Evolutionary conservation across 177 flowering plant species (phyloP).

Genomic region (Vitis hybrid): DNA sequence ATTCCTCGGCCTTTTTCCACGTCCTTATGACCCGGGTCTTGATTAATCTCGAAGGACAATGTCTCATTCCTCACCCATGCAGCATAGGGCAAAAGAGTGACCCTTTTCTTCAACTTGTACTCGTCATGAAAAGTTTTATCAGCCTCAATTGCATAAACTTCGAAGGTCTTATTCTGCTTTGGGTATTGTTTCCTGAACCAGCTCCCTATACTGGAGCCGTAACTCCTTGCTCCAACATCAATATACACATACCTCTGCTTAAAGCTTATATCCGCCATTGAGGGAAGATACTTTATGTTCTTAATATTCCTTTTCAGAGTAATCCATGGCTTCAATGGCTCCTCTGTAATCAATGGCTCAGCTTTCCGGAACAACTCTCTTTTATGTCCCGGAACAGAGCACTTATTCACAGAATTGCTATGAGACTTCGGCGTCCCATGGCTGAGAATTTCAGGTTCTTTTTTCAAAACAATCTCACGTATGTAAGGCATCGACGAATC

Average conservation of each 20-base stretch:
- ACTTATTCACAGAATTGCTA: conserved; percentile 33
- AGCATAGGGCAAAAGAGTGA: conserved; percentile 74
- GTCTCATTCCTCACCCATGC: conserved; percentile 89
- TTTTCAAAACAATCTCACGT: conserved; percentile 65
- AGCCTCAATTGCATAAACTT: conserved; percentile 91
- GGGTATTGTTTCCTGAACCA: conserved; percentile 96
- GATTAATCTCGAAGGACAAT: conserved; percentile 65
- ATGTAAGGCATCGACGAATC: conserved; percentile 39
- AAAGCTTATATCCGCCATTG: conserved; percentile 72
- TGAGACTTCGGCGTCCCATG: conserved; percentile 12
- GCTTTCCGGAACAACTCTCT: conserved; percentile 50
- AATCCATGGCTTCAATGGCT: conserved; percentile 90
- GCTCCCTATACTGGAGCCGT: conserved; percentile 87
- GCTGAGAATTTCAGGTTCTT: conserved; percentile 22
- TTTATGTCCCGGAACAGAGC: conserved; percentile 61
- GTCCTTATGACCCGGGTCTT: conserved; percentile 51
- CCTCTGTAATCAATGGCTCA: conserved; percentile 71
- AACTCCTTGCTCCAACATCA: conserved; percentile 88
- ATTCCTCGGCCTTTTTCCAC: conserved; percentile 57
- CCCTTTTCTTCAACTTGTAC: conserved; percentile 49
- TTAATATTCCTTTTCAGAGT: conserved; percentile 68
- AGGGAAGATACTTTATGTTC: conserved; percentile 69
- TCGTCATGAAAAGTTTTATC: conserved; percentile 72
- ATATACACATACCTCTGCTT: conserved; percentile 73
- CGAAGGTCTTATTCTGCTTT: conserved; percentile 80